Percentiles rank a stretch among this genome's conserved stretches.
Conservation (phyloP, 306 rosid species). For the Albizia julibrissin region DNA sequence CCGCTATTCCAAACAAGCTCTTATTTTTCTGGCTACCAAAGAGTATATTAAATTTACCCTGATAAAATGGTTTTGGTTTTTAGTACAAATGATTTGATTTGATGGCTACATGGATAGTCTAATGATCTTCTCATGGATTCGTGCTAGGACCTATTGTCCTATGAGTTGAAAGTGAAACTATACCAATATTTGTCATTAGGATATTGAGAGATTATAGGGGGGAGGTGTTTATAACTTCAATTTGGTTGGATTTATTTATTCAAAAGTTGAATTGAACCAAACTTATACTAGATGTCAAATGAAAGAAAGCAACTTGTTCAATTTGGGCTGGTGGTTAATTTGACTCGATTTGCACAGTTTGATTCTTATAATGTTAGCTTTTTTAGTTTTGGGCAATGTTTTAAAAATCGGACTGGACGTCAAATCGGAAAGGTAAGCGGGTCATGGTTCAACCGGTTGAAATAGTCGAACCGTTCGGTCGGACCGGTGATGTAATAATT, state of each 20-base stretch:
- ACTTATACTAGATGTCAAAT: not conserved
- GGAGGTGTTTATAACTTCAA: not conserved
- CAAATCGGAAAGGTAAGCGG: too few relatives aligned
- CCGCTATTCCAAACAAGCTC: too few relatives aligned
- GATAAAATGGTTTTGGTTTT: constrained; percentile 1
- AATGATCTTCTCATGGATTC: not conserved
- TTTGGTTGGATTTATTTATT: not conserved
- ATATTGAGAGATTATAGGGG: not conserved
- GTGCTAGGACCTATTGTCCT: not conserved
- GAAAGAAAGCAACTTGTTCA: not conserved
- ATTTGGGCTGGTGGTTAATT: not conserved
- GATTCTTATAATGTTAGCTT: not conserved
- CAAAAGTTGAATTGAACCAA: not conserved
- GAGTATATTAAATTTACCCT: not conserved
- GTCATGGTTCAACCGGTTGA: too few relatives aligned
- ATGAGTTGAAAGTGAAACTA: constrained; percentile 13
- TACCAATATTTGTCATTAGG: not conserved
- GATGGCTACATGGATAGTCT: constrained; percentile 14
- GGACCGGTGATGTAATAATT: too few relatives aligned
- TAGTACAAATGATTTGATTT: not conserved
- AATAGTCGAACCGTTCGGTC: too few relatives aligned
- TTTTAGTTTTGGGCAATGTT: not conserved
- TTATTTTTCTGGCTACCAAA: not conserved
- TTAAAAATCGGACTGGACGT: too few relatives aligned
- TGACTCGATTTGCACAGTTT: not conserved